Conservation (phyloP, 164 flowering plant species). For the Platanus orientalis region DNA sequence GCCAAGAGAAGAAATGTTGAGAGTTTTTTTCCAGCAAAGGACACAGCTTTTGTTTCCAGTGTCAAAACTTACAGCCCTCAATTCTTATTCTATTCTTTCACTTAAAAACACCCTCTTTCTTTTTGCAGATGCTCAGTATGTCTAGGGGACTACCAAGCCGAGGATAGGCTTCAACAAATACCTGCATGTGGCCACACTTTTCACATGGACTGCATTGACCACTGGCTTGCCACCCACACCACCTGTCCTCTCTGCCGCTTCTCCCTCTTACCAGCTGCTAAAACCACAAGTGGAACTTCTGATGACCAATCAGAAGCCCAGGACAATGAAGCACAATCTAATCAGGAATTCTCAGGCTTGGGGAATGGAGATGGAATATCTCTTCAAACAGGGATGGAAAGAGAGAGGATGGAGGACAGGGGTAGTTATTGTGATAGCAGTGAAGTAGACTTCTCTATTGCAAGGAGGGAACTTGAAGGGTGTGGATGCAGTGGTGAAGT, state of each 20-base stretch:
- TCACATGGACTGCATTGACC: constrained; percentile 75
- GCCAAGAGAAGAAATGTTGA: too few species aligned
- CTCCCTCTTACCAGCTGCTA: constrained; percentile 41
- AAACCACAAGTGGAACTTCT: constrained; percentile 18
- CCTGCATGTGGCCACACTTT: constrained; percentile 80
- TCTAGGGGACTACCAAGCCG: constrained; percentile 74
- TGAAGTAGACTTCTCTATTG: constrained; percentile 11
- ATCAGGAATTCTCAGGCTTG: constrained; percentile 3
- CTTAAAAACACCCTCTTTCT: neutral
- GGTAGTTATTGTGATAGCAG: constrained; percentile 5
- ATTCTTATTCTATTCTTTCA: too few species aligned
- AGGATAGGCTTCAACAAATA: constrained; percentile 77
- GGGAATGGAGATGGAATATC: constrained; percentile 11
- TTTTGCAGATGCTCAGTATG: constrained; percentile 79
- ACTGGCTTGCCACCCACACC: constrained; percentile 55
- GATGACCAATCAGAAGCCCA: constrained; percentile 7
- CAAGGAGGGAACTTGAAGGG: constrained; percentile 10
- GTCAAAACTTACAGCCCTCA: too few species aligned
- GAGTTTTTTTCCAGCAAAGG: too few species aligned
- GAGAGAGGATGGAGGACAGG: constrained; percentile 10
- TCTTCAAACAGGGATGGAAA: constrained; percentile 6
- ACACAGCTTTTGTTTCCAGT: too few species aligned
- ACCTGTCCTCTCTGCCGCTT: constrained; percentile 78
- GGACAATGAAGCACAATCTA: constrained; percentile 5
- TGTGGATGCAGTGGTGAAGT: constrained; percentile 7